Percentiles rank a stretch among this genome's conserved stretches.
Evolutionary conservation across 2,329 filamentous ascomycete genomes (phyloP).

Genomic region (Pseudogymnoascus sp.): DNA sequence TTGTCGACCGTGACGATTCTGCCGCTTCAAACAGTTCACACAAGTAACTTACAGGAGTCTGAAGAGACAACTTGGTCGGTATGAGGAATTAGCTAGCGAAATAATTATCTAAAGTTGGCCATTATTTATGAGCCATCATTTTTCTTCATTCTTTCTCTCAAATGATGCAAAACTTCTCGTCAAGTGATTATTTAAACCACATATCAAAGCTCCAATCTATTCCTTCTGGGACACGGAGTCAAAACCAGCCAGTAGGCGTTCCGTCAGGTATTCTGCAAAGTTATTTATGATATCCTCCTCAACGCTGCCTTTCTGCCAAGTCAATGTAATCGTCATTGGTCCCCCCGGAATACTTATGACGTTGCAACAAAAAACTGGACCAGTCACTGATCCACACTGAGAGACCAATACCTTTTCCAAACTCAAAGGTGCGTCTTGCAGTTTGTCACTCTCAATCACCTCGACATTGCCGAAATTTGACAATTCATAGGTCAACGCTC

Average conservation of each 20-base stretch:
- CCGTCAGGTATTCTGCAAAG: not conserved
- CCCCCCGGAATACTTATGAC: slow-evolving; percentile 14
- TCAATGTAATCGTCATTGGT: slow-evolving; percentile 16
- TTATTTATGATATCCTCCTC: slow-evolving; percentile 12
- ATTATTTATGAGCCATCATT: too few relatives aligned
- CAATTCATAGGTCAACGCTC: slow-evolving; percentile 19
- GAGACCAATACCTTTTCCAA: not conserved
- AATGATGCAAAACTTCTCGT: too few relatives aligned
- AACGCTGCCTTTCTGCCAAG: slow-evolving; percentile 20
- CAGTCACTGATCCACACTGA: slow-evolving; percentile 13
- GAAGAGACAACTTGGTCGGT: too few relatives aligned
- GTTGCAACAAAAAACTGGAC: slow-evolving; percentile 17
- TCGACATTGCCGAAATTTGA: slow-evolving; percentile 20
- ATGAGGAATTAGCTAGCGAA: too few relatives aligned
- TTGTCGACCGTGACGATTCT: not conserved
- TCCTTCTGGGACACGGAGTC: not conserved
- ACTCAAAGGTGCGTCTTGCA: not conserved
- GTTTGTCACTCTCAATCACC: not conserved
- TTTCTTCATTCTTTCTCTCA: not conserved
- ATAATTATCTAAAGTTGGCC: too few relatives aligned
- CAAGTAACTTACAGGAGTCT: not conserved
- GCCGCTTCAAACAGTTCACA: not conserved
- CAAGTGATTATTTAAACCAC: too few relatives aligned
- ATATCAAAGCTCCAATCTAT: too few relatives aligned
- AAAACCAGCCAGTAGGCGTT: not conserved